Evolutionary conservation across 352 stramenopile species (phyloP), one percentile per base, ranked within the genome.

Genomic region (Globisporangium solare): DNA sequence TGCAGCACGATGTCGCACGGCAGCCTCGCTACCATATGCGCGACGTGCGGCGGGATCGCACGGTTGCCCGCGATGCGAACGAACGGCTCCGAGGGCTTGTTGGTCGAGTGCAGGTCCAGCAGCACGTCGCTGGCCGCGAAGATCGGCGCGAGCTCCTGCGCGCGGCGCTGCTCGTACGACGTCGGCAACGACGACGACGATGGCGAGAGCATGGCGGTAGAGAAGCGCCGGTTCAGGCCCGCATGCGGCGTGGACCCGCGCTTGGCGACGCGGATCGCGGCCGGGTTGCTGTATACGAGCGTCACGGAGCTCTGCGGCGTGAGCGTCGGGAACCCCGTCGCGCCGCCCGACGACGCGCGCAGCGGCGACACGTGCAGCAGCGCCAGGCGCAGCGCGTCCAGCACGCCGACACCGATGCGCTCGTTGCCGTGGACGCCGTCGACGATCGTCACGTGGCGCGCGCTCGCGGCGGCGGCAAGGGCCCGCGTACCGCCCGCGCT

Each of bases 341-440:
- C 47, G 20, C 60, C 66, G 15, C 51, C 40, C 11, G 39, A 41
- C 11, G 39, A 41, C 14, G 46, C 48, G 1, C 62, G 51, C 24
- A 73, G 49, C 12, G 65, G 68, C 2, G 63, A 56, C 10, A 49
- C 58, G 17, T 64, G 41, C 15, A 87, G 56, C 48, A 88, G 51
- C 55, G 66, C 70, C 24, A 79, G 66, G 6, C 73, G 75, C 61
- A 90, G 70, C 31, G 58, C 50, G 56, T 92, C 79, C 31, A 90
- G 62, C 43, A 89, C 76, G 22, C 71, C 56, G 14, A 83, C 73
- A 45, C 79, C 81, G 56, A 88, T 87, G 53, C 76, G 74, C 63
- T 90, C 77, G 67, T 92, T 92, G 57, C 82, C 79, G 47, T 90
- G 82, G 27, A 92, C 78, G 45, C 77, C 77, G 31, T 79, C 79